A percentile compares a stretch with the other conserved stretches of the same genome.
Evolutionary conservation across 2,329 filamentous ascomycete species (phyloP).

Genomic region (Fusarium bactridioides): DNA sequence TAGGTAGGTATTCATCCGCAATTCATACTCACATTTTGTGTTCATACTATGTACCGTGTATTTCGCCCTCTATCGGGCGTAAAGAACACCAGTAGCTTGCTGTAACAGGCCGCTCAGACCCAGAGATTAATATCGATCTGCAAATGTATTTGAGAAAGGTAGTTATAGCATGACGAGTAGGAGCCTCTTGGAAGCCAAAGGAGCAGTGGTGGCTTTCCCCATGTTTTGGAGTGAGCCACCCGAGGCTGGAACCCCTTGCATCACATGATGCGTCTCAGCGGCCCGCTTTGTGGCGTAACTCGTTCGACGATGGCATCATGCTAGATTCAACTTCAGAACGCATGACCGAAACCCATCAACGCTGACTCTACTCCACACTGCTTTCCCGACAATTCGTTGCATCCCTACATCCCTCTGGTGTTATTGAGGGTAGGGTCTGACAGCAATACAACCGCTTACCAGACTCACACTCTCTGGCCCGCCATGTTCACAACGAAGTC

Average conservation of each 20-base stretch:
- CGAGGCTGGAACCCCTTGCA: slow-evolving; percentile 19
- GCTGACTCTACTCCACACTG: not conserved
- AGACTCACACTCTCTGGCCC: slow-evolving; percentile 43
- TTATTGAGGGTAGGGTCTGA: slow-evolving; percentile 11
- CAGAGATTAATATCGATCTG: not conserved
- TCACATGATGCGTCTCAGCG: slow-evolving; percentile 37
- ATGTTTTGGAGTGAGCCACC: slow-evolving; percentile 18
- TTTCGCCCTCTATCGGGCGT: not conserved
- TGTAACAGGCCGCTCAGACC: not conserved
- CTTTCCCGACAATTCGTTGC: slow-evolving; percentile 2
- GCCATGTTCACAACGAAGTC: slow-evolving; percentile 52
- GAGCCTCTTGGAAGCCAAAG: not conserved
- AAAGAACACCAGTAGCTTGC: not conserved
- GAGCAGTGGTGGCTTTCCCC: not conserved
- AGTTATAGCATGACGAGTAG: not conserved
- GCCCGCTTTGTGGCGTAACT: slow-evolving; percentile 33
- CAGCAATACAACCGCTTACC: slow-evolving; percentile 30
- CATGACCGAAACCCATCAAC: slow-evolving; percentile 20
- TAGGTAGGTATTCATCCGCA: not conserved
- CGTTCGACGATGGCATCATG: slow-evolving; percentile 43
- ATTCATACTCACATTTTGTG: not conserved
- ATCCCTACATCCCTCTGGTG: not conserved
- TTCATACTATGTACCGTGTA: not conserved
- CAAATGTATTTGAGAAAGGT: not conserved
- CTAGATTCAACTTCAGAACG: not conserved